phyloP scores from a whole-genome alignment of 2,329 filamentous ascomycete species.

The Blumeriella jaapii region DNA sequence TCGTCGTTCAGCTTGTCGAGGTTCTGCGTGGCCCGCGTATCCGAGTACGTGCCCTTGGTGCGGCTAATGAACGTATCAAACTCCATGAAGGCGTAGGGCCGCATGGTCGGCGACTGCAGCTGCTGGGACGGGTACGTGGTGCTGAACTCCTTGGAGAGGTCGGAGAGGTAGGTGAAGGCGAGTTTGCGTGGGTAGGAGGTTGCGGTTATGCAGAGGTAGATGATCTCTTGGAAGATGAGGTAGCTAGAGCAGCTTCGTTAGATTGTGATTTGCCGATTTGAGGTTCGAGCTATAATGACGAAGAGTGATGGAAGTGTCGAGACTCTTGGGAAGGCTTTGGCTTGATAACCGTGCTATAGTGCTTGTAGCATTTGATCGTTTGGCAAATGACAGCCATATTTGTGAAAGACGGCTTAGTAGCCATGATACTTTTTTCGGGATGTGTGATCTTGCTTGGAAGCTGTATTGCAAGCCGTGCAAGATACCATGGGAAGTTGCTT shows the following conservation, averaged over 20 bases:
- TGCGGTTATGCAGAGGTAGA: conserved; percentile 91
- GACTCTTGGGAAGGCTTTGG: too few relatives aligned
- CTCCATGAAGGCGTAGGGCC: conserved; percentile 93
- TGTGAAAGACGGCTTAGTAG: too few relatives aligned
- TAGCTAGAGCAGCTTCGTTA: conserved; percentile 45
- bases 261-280: neutral
- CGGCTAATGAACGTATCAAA: conserved; percentile 95
- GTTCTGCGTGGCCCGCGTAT: conserved; percentile 82
- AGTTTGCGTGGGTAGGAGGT: conserved; percentile 93
- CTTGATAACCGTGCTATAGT: too few relatives aligned
- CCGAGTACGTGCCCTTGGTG: conserved; percentile 88
- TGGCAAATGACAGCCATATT: too few relatives aligned
- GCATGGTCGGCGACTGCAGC: conserved; percentile 61
- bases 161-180: conserved; percentile 93
- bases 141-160: conserved; percentile 82
- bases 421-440: too few relatives aligned
- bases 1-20: conserved; percentile 94
- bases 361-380: too few relatives aligned
- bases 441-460: too few relatives aligned
- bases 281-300: too few relatives aligned
- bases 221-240: conserved; percentile 68
- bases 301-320: too few relatives aligned
- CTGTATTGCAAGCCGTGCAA: too few relatives aligned
- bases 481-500: too few relatives aligned
- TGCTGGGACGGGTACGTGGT: conserved; percentile 67